phyloP scores from a whole-genome alignment of 768 basidiomycete genomes.

The Psilocybe subaeruginosa region DNA sequence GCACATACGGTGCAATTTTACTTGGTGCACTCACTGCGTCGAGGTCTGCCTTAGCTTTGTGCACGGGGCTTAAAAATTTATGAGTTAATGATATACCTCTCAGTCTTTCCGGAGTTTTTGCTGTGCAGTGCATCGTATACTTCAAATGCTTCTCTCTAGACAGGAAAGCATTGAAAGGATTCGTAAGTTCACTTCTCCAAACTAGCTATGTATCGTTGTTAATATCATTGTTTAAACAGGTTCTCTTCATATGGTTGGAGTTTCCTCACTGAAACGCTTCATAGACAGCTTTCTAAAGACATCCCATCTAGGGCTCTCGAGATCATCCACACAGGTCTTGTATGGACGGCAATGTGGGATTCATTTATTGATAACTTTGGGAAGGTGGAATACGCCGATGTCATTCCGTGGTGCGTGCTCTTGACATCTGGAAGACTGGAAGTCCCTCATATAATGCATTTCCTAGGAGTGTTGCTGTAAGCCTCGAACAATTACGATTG shows the following conservation, averaged over 20 bases:
- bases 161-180: conserved; percentile 13
- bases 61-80: background rate
- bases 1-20: conserved; percentile 17
- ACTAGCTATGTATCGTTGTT: background rate
- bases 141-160: conserved; percentile 15
- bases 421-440: background rate
- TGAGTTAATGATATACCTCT: background rate
- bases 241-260: conserved; percentile 1
- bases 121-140: conserved; percentile 15
- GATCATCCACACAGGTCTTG: conserved; percentile 7
- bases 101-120: conserved; percentile 17
- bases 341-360: conserved; percentile 13
- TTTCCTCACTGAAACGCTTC: background rate
- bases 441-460: background rate
- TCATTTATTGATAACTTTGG: conserved; percentile 15
- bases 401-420: conserved; percentile 9
- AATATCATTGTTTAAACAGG: background rate
- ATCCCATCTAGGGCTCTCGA: conserved; percentile 9
- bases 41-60: background rate
- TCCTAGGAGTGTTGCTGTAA: background rate
- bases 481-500: background rate
- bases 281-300: background rate
- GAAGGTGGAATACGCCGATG: conserved; percentile 6
- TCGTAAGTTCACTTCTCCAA: conserved; percentile 1
- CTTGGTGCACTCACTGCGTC: conserved; percentile 16